A percentile compares a stretch with the other conserved stretches of the same genome.
phyloP scores from a whole-genome alignment of 148 eudicot species.

The Arbutus unedo region DNA sequence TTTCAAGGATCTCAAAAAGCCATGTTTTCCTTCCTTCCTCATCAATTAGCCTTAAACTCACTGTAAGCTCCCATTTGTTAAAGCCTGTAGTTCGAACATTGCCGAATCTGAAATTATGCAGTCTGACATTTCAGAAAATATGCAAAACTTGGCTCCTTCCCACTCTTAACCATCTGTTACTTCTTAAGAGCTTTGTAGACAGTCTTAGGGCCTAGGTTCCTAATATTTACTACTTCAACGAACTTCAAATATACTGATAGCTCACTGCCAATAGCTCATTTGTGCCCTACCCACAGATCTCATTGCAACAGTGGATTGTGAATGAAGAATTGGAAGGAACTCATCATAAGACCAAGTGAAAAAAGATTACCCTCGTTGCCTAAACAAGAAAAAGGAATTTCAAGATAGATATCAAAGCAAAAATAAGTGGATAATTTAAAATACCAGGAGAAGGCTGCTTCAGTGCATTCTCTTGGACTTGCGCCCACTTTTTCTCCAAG shows the following conservation, averaged over 20 bases:
- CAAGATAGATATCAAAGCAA: neutral
- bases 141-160: neutral
- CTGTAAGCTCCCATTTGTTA: too few species aligned
- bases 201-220: neutral
- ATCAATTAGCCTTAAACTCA: neutral
- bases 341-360: neutral
- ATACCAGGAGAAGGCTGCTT: slow-evolving; percentile 92
- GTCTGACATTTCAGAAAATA: neutral
- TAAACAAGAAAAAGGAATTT: neutral
- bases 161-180: neutral
- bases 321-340: neutral
- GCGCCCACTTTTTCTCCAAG: slow-evolving; percentile 74
- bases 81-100: neutral
- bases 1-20: neutral
- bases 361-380: neutral
- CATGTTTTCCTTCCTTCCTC: neutral
- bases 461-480: slow-evolving; percentile 72
- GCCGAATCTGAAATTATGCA: neutral
- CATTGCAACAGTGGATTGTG: neutral
- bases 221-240: neutral
- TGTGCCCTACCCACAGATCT: too few species aligned
- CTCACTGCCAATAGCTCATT: too few species aligned
- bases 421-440: neutral
- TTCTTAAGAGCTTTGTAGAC: neutral
- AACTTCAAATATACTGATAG: neutral